Evolutionary conservation across 371 early-diverging fungal genomes (phyloP).

Genomic region (Mortierella polycephala): DNA sequence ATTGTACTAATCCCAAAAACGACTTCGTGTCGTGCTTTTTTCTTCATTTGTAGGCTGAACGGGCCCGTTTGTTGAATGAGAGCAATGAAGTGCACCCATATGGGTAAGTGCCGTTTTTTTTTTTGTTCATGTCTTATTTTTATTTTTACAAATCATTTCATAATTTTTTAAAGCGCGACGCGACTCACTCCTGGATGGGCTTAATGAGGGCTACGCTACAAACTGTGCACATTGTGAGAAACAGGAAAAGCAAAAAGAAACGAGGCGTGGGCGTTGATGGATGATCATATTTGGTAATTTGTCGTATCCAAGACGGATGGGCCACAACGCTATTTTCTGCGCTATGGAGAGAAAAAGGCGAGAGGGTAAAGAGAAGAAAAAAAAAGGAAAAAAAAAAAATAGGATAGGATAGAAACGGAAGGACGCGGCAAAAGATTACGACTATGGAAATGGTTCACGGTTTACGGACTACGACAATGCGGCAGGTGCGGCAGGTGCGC

Average conservation of each 20-base stretch:
- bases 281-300: constrained; percentile 1
- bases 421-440: background rate
- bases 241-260: background rate
- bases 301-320: background rate
- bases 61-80: constrained; percentile 46
- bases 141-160: constrained; percentile 9
- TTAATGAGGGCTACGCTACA: background rate
- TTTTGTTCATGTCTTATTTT: constrained; percentile 2
- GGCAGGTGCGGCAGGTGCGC: too few species aligned
- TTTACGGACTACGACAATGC: too few species aligned
- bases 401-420: background rate
- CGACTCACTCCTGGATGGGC: background rate
- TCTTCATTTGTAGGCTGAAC: constrained; percentile 25
- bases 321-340: background rate
- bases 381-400: background rate
- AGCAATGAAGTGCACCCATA: constrained; percentile 35
- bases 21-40: background rate
- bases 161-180: constrained; percentile 17
- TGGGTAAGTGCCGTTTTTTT: constrained; percentile 27
- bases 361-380: background rate
- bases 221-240: too few species aligned
- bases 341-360: background rate
- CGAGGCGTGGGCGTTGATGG: background rate
- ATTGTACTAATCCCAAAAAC: constrained; percentile 1
- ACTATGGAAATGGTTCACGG: too few species aligned